Base-by-base conservation (phyloP, 148 eudicot species). In the Limonium bicolor region DNA sequence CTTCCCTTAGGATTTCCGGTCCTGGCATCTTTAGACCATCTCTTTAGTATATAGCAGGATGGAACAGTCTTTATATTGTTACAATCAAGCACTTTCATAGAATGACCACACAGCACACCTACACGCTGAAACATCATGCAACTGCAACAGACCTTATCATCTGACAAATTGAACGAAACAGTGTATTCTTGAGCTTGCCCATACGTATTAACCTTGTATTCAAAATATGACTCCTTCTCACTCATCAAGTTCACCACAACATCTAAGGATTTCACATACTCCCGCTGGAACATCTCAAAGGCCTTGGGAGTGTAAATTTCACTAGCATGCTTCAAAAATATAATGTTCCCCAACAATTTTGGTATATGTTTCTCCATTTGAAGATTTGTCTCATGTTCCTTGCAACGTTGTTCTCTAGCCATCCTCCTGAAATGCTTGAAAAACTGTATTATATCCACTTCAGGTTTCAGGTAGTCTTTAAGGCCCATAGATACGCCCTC, bases 1-100 rank as follows among this genome's bases (percentile, higher is more conserved):
- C 18, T 36, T 0, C 18, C 40, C 18, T 17, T 4, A 17, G 20
- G 6, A 37, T 23, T 38, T 38, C 20, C 42, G 20, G 20, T 24
- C 42, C 42, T 38, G 7, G 42, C 42, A 15, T 38, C 42, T 38
- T 38, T 38, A 7, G 42, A 17, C 42, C 42, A 38, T 24, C 42
- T 38, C 22, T 38, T 38, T 24, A 38, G 20, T 1, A 38, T 17
- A 15, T 38, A 38, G 7, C 20, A 24, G 4, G 42, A 6, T 38
- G 42, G 42, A 17, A 38, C 42, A 3, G 20, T 13, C 22, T 38
- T 38, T 13, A 38, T 38, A 18, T 38, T 38, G 22, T 13, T 15
- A 6, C 20, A 24, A 13, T 38, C 42, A 6, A 38, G 42, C 42
- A 38, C 42, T 38, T 38, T 38, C 20, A 38, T 3, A 15, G 42